phyloP scores from a whole-genome alignment of 1,139 yeast genomes.

The Sporopachydermia cereana region DNA sequence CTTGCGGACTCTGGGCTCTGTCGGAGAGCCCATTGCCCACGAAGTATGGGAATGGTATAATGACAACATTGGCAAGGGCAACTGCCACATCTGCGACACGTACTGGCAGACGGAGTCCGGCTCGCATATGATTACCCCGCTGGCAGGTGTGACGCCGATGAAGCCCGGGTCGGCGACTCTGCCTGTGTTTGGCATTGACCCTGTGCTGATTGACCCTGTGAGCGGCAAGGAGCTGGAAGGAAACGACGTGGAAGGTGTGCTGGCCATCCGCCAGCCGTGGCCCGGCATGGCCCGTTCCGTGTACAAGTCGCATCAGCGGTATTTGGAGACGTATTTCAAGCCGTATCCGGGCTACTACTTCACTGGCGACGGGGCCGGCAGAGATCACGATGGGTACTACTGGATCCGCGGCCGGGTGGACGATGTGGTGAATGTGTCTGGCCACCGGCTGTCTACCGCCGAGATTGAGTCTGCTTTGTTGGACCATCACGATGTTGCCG shows the following conservation, averaged over 20 bases:
- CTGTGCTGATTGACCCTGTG: constrained; percentile 87
- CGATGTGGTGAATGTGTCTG: constrained; percentile 95
- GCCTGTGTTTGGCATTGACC: constrained; percentile 91
- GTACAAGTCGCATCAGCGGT: constrained; percentile 82
- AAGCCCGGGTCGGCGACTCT: constrained; percentile 96
- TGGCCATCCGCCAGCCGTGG: constrained; percentile 86
- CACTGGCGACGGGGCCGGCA: constrained; percentile 98
- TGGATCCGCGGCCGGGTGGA: constrained; percentile 99
- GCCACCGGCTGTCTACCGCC: constrained; percentile 94
- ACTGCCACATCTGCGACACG: constrained; percentile 84
- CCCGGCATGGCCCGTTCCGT: constrained; percentile 98
- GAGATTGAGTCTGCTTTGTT: constrained; percentile 91
- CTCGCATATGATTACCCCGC: constrained; percentile 88
- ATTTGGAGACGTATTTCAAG: constrained; percentile 83
- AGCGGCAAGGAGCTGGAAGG: constrained; percentile 73
- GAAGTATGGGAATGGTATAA: constrained; percentile 99
- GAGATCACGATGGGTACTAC: constrained; percentile 94
- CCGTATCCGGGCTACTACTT: constrained; percentile 96
- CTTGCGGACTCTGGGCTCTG: constrained; percentile 91
- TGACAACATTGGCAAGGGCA: constrained; percentile 78
- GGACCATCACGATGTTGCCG: constrained; percentile 73
- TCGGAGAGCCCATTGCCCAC: constrained; percentile 97
- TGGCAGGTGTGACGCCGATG: constrained; percentile 90
- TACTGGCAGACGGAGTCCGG: constrained; percentile 99
- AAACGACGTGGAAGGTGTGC: constrained; percentile 92